These are phyloP conservation scores for Scheffersomyces cryptocercus DNA, from an alignment of 1,139 yeast genomes.

Conservation along the genomic window DNA sequence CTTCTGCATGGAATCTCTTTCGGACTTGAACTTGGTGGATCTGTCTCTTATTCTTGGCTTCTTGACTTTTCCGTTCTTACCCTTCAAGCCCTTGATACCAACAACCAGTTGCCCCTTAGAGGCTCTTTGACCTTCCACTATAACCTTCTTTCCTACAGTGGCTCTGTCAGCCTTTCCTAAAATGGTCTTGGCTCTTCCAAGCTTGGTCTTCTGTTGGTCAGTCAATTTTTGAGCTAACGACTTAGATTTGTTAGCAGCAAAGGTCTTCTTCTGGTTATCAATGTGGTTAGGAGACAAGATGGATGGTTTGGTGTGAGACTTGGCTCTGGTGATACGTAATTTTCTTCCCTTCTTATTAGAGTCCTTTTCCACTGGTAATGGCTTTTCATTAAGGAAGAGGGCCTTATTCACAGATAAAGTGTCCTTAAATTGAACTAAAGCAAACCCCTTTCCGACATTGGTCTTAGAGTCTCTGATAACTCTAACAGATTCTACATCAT, in stretches of 20 bases:
- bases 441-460: conserved; percentile 96
- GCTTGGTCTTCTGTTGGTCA: conserved; percentile 69
- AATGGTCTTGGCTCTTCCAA: conserved; percentile 76
- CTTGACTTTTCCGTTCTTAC: conserved; percentile 48
- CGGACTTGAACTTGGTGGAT: conserved; percentile 57
- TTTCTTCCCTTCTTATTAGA: conserved; percentile 53
- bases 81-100: conserved; percentile 57
- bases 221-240: conserved; percentile 32
- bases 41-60: conserved; percentile 71
- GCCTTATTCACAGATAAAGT: conserved; percentile 82
- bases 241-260: conserved; percentile 22
- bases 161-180: conserved; percentile 82
- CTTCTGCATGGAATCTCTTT: conserved; percentile 24
- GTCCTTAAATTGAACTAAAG: conserved; percentile 89
- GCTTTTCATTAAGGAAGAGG: conserved; percentile 71
- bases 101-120: conserved; percentile 60
- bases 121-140: conserved; percentile 83
- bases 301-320: conserved; percentile 53
- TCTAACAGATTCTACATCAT: conserved; percentile 81
- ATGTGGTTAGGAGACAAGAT: conserved; percentile 46
- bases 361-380: conserved; percentile 40
- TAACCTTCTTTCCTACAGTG: conserved; percentile 53
- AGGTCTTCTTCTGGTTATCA: conserved; percentile 33
- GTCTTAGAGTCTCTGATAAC: conserved; percentile 90
- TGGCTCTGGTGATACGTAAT: conserved; percentile 79